Percentiles rank a stretch among this genome's conserved stretches.
phyloP scores from a whole-genome alignment of 352 stramenopile genomes.

The Phytophthora crassamura region DNA sequence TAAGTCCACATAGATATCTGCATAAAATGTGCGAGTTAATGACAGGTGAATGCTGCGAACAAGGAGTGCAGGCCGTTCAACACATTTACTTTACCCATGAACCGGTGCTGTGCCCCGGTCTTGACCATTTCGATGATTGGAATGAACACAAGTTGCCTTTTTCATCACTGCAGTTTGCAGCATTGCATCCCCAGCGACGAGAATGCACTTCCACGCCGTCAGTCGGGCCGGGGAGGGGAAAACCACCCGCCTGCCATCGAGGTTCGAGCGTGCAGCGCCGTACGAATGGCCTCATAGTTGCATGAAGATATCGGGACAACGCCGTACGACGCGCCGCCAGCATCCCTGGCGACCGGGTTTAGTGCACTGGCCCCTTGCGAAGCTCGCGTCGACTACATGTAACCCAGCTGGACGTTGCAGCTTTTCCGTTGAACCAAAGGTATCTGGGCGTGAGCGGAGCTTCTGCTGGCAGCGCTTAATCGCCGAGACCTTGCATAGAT shows the following conservation, averaged over 20 bases:
- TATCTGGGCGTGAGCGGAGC: too few species aligned
- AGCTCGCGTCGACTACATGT: too few species aligned
- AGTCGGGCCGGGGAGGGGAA: slow-evolving; percentile 10
- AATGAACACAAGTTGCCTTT: slow-evolving; percentile 13
- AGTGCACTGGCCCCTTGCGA: slow-evolving; percentile 6
- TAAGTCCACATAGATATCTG: neutral
- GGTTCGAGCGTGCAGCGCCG: slow-evolving; percentile 21
- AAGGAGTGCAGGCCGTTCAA: neutral
- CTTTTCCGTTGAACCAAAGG: too few species aligned
- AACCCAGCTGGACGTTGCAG: too few species aligned
- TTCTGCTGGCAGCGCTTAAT: too few species aligned
- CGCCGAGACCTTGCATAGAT: neutral
- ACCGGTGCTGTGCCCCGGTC: neutral
- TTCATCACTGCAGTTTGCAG: neutral
- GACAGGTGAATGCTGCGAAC: too few species aligned
- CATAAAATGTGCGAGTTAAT: neutral
- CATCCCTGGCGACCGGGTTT: neutral
- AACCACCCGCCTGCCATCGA: slow-evolving; percentile 15
- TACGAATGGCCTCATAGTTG: slow-evolving; percentile 25
- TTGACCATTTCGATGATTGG: neutral
- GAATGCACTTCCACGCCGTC: too few species aligned
- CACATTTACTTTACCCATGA: neutral
- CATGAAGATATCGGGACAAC: slow-evolving; percentile 24
- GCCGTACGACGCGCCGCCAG: slow-evolving; percentile 5
- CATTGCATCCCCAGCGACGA: neutral